Evolutionary conservation across 2,329 filamentous ascomycete genomes (phyloP).

Genomic region (Monosporascus cannonballus): DNA sequence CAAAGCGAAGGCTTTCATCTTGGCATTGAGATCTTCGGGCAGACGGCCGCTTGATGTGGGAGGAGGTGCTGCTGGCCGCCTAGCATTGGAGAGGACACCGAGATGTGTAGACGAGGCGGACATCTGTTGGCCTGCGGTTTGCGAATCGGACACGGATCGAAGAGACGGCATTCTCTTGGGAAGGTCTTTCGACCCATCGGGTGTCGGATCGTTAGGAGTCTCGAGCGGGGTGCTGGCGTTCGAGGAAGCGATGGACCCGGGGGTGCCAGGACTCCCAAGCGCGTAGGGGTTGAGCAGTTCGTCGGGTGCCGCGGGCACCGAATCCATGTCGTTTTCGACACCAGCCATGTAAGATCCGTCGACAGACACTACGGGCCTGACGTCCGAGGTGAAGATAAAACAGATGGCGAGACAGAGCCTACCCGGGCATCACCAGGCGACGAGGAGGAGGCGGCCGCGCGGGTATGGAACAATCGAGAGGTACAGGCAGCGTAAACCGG

Average conservation of each 20-base stretch:
- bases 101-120: slow-evolving; percentile 78
- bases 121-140: slow-evolving; percentile 48
- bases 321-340: slow-evolving; percentile 20
- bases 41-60: slow-evolving; percentile 36
- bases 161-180: slow-evolving; percentile 51
- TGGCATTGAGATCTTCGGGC: slow-evolving; percentile 38
- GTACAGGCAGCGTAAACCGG: not conserved
- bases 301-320: slow-evolving; percentile 40
- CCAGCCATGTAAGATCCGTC: slow-evolving; percentile 10
- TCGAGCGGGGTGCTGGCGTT: slow-evolving; percentile 44
- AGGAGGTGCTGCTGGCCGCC: slow-evolving; percentile 42
- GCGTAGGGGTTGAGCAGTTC: slow-evolving; percentile 31
- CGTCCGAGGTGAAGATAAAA: not conserved
- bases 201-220: slow-evolving; percentile 23
- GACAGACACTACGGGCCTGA: not conserved
- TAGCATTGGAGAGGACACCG: slow-evolving; percentile 64
- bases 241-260: slow-evolving; percentile 40
- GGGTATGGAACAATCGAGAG: not conserved
- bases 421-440: not conserved
- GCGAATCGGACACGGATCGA: slow-evolving; percentile 54
- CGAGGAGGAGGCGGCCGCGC: not conserved
- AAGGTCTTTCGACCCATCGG: slow-evolving; percentile 22
- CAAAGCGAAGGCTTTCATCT: slow-evolving; percentile 40
- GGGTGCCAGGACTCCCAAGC: slow-evolving; percentile 33
- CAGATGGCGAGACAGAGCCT: not conserved